A percentile compares a stretch with the other conserved stretches of the same genome.
Evolutionary conservation across 306 rosid genomes (phyloP).

Genomic region (Mimosa bimucronata): DNA sequence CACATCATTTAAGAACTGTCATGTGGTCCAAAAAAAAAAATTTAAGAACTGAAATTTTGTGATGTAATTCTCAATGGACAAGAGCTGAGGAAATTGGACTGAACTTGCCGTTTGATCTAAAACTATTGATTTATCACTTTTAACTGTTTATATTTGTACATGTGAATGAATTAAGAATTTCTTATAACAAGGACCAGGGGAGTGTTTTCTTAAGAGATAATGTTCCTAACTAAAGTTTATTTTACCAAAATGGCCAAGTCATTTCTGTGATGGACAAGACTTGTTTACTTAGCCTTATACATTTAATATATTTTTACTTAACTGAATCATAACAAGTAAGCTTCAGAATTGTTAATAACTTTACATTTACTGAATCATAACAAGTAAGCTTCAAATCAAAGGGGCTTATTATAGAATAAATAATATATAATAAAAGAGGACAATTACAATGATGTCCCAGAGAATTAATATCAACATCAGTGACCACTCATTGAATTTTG

Average conservation of each 20-base stretch:
- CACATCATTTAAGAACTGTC: neutral
- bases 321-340: neutral
- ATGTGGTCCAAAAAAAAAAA: too few relatives aligned
- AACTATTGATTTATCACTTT: too few relatives aligned
- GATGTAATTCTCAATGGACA: neutral
- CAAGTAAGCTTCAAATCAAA: too few relatives aligned
- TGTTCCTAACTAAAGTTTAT: neutral
- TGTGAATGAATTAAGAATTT: too few relatives aligned
- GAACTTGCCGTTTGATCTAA: neutral
- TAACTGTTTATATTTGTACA: too few relatives aligned
- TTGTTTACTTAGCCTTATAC: neutral
- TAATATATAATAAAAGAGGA: too few relatives aligned
- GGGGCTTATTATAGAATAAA: neutral
- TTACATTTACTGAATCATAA: neutral
- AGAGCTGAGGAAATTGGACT: neutral
- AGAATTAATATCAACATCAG: too few relatives aligned
- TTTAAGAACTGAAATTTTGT: constrained; percentile 2
- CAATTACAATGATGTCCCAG: too few relatives aligned
- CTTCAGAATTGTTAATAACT: neutral
- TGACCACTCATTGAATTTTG: too few relatives aligned
- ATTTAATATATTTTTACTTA: neutral
- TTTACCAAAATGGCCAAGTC: neutral
- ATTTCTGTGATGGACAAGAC: neutral
- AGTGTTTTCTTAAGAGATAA: too few relatives aligned
- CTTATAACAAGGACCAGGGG: too few relatives aligned